Evolutionary conservation across 1,139 yeast species (phyloP), one percentile per base, ranked within the genome.

Genomic region (Meyerozyma elateridarum): DNA sequence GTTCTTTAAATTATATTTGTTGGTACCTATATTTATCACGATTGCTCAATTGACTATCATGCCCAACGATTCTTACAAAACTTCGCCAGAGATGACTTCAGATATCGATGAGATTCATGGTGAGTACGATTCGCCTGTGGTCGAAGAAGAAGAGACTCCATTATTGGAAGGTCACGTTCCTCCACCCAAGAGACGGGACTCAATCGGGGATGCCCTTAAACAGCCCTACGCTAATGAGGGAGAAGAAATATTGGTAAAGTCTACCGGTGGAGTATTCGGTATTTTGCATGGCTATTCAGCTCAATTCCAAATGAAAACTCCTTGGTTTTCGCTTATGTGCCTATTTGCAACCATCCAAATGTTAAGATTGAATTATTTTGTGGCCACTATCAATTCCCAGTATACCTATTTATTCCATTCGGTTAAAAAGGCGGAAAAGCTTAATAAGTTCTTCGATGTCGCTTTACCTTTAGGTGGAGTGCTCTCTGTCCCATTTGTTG

Each of bases 61-160:
- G 96, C 96, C 96, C 5, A 61, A 51, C 15, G 73, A 75, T 30
- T 78, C 89, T 2, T 85, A 85, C 57, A 82, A 82, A 50, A 79
- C 89, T 15, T 46, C 53, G n/a, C 46, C 62, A 3, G 58, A 54
- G 15, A 51, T 49, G 9, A 42, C 49, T 4, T 46, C 59, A 29
- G 56, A 63, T 40, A 47, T 44, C n/a, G 51, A 51, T 29, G n/a
- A n/a, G n/a, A n/a, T n/a, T n/a, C n/a, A n/a, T n/a, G n/a, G n/a
- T n/a, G n/a, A n/a, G n/a, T n/a, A n/a, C n/a, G 64, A 59, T 28
- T 48, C 36, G 17, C 44, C 36, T 9, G 39, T 35, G 11, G 33
- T 22, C 7, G 20, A 22, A 6, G 35, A 35, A 14, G 63, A 57
- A 40, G 45, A 48, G 8, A 48, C 49, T 4, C 55, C 51, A 4